A percentile compares a stretch with the other conserved stretches of the same genome.
Evolutionary conservation across 768 basidiomycete species (phyloP).

Genomic region (Suillus brevipes): DNA sequence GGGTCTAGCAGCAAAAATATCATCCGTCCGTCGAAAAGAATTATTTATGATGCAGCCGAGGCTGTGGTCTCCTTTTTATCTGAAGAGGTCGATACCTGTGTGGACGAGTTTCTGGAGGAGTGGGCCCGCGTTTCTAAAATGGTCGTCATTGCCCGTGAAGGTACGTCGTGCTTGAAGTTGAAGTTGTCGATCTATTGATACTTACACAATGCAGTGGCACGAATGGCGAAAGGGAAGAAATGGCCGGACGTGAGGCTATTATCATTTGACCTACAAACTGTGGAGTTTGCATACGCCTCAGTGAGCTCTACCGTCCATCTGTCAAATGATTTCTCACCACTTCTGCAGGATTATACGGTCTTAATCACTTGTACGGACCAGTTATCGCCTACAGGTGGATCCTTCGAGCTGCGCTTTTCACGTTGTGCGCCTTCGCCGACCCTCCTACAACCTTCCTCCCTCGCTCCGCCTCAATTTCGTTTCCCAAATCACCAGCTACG

Average conservation of each 20-base stretch:
- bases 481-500: slow-evolving; percentile 31
- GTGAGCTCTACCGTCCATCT: slow-evolving; percentile 34
- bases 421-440: slow-evolving; percentile 34
- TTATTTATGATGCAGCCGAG: slow-evolving; percentile 86
- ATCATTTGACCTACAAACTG: slow-evolving; percentile 89
- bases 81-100: slow-evolving; percentile 83
- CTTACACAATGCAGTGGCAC: slow-evolving; percentile 56
- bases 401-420: slow-evolving; percentile 74
- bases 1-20: slow-evolving; percentile 51
- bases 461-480: slow-evolving; percentile 28
- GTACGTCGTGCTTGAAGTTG: slow-evolving; percentile 40
- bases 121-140: slow-evolving; percentile 93
- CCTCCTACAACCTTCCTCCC: slow-evolving; percentile 17
- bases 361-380: slow-evolving; percentile 80
- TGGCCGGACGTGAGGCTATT: slow-evolving; percentile 81
- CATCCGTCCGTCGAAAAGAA: slow-evolving; percentile 82
- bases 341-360: slow-evolving; percentile 66
- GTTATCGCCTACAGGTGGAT: slow-evolving; percentile 63
- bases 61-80: slow-evolving; percentile 89
- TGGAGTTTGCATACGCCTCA: slow-evolving; percentile 80
- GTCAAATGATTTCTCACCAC: neutral
- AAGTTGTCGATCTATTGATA: neutral
- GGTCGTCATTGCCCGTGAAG: slow-evolving; percentile 89
- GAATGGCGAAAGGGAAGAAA: slow-evolving; percentile 71
- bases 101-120: slow-evolving; percentile 88